Base-by-base conservation (phyloP, 805 yeast species). In the Maudiozyma saulgeensis region DNA sequence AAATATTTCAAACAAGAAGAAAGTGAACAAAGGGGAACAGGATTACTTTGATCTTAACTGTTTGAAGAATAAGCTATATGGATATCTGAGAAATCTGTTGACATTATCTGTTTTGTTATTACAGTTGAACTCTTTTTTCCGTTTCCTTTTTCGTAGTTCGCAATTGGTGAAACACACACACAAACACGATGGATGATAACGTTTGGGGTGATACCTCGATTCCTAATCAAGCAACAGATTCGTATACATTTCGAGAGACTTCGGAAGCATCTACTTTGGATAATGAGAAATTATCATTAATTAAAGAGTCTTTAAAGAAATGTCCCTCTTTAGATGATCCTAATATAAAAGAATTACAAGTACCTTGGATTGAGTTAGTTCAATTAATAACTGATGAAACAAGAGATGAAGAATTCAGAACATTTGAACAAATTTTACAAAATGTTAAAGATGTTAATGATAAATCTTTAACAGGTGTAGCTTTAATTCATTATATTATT, bases 401-500 rank as follows among this genome's bases (percentile, higher is more conserved):
- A 21, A 48, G 60, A n/a, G 54, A 46, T 18, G 60, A 53, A 18
- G 60, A 58, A 42, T 55, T 58, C 43, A 54, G 51, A 13, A 49
- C 60, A 3, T 59, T 61, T 43, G 48, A 45, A 35, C 46, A 50
- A n/a, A 47, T 58, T 11, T 44, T 60, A 23, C 41, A 43, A 8
- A 42, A 52, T 18, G 49, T 53, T 2, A 43, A 46, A 8, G 49
- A 59, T 45, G 54, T 59, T 2, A 61, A 63, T 45, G 60, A 57
- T 43, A 50, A 46, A 28, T 40, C 54, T 39, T 53, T 60, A 7
- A 70, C 73, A 28, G 80, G 80, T 0, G 55, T 75, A 1, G 70
- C 74, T 1, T 74, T 79, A 6, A 59, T 76, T 45, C 70, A 80
- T 3, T 80, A 76, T 59, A 77, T 84, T 11, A 71, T 82, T 23